Evolutionary conservation across 345 rosid species (phyloP).

Genomic region (Euphorbia pulcherrima): DNA sequence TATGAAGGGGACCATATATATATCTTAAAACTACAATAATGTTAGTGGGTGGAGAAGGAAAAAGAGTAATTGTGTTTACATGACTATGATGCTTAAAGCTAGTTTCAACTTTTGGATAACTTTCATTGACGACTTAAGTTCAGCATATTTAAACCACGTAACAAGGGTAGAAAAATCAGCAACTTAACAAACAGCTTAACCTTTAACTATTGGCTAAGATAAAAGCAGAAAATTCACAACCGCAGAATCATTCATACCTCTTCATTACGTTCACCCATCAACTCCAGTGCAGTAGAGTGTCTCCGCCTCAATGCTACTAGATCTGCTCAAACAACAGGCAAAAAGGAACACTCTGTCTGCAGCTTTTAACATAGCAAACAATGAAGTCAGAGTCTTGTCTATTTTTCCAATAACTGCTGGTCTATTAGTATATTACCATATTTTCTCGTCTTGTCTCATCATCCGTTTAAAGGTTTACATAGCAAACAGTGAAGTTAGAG

Average conservation of each 20-base stretch:
- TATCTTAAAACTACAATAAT: background rate
- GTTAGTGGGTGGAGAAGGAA: background rate
- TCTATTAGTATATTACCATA: too few species aligned
- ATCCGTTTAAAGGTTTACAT: too few species aligned
- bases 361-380: conserved; percentile 76
- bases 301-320: conserved; percentile 86
- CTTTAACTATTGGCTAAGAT: background rate
- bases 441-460: too few species aligned
- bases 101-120: background rate
- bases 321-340: conserved; percentile 86
- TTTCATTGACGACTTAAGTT: background rate
- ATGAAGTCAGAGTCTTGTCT: too few species aligned
- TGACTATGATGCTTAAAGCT: background rate
- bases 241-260: conserved; percentile 50
- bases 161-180: background rate
- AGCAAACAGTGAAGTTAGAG: too few species aligned
- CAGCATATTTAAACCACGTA: too few species aligned
- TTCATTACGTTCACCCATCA: conserved; percentile 99
- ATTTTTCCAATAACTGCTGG: too few species aligned
- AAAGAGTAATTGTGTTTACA: background rate
- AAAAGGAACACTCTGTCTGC: conserved; percentile 56
- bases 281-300: conserved; percentile 94
- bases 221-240: conserved; percentile 3
- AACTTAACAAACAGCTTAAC: too few species aligned
- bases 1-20: background rate